Conservation (phyloP, 2,329 filamentous ascomycete genomes). For the Exserohilum rostratum region DNA sequence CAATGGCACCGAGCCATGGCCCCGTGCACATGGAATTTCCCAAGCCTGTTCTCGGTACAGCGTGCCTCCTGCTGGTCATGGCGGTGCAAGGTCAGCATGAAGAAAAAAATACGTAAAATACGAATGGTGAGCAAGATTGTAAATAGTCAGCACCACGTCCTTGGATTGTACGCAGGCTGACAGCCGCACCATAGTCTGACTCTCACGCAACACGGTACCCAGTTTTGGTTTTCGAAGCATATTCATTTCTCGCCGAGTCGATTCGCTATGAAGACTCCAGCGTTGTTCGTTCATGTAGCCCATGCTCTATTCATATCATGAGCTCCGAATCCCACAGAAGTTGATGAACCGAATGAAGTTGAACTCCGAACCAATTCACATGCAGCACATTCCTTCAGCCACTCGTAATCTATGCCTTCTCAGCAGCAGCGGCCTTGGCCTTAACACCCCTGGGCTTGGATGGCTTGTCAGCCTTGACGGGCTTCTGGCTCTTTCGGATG, state of each 20-base stretch:
- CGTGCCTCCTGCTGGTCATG: too few relatives aligned
- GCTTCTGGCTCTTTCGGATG: conserved; percentile 77
- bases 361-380: conserved; percentile 22
- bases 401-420: conserved; percentile 35
- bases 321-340: conserved; percentile 19
- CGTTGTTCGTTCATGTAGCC: conserved; percentile 15
- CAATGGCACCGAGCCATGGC: too few relatives aligned
- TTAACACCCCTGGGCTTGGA: conserved; percentile 79
- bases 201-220: neutral
- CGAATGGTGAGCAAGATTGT: neutral
- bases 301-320: conserved; percentile 17
- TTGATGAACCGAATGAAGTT: conserved; percentile 29
- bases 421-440: conserved; percentile 69
- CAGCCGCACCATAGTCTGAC: too few relatives aligned
- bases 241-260: conserved; percentile 18
- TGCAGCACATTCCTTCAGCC: conserved; percentile 13
- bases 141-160: too few relatives aligned
- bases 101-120: neutral
- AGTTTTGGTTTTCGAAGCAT: conserved; percentile 14
- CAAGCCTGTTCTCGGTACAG: too few relatives aligned
- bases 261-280: conserved; percentile 17
- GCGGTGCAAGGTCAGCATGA: too few relatives aligned
- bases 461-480: conserved; percentile 76
- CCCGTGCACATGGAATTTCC: too few relatives aligned
- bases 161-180: too few relatives aligned